phyloP scores from a whole-genome alignment of 2,329 filamentous ascomycete genomes.

The Trichoderma harzianum region DNA sequence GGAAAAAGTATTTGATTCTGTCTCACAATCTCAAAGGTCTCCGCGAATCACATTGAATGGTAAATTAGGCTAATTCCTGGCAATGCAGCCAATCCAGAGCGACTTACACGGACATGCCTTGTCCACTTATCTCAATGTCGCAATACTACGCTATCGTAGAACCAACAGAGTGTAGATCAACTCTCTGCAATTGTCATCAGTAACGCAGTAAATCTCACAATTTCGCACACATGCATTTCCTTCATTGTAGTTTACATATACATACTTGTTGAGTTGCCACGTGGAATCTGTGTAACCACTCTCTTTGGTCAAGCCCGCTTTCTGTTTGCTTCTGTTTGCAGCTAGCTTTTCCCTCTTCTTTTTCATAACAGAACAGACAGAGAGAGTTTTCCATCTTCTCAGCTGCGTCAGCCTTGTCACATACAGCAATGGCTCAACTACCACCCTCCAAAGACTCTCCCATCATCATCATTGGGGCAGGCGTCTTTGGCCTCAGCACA shows the following conservation, averaged over 20 bases:
- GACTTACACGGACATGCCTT: background rate
- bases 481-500: conserved; percentile 37
- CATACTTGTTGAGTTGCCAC: background rate
- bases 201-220: background rate
- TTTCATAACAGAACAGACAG: background rate
- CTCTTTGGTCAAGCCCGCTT: background rate
- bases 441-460: conserved; percentile 1
- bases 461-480: conserved; percentile 26
- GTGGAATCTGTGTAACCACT: background rate
- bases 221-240: background rate
- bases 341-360: background rate
- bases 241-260: background rate
- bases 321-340: background rate
- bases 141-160: background rate
- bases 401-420: background rate
- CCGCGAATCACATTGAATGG: background rate
- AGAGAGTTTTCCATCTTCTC: background rate
- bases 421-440: background rate
- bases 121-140: background rate
- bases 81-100: background rate
- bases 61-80: background rate
- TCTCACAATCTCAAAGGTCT: background rate
- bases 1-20: background rate
- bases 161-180: background rate
- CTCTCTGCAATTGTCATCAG: background rate